These are phyloP conservation scores for Beta vulgaris DNA, from an alignment of 148 eudicot species.

Conservation along the genomic window DNA sequence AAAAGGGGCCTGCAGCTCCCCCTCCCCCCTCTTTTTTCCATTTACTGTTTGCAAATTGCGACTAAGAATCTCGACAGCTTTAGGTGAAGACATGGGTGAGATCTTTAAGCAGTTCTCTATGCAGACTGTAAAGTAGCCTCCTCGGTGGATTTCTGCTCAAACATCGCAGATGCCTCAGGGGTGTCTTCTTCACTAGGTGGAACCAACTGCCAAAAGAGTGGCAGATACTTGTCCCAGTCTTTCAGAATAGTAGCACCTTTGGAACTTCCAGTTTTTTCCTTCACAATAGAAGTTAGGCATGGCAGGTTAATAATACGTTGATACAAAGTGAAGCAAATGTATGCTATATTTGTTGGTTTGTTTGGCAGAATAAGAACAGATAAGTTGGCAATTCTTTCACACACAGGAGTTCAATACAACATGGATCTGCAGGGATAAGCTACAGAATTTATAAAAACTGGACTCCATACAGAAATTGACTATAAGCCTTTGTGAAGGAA, in stretches of 20 bases:
- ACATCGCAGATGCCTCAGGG: slow-evolving; percentile 91
- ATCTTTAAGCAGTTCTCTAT: background rate
- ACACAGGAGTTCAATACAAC: no score
- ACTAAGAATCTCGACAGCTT: slow-evolving; percentile 9
- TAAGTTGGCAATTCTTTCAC: background rate
- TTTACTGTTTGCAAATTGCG: background rate
- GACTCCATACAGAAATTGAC: no score
- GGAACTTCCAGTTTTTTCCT: slow-evolving; percentile 96
- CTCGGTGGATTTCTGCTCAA: slow-evolving; percentile 47
- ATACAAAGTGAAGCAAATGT: background rate
- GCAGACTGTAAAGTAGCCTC: slow-evolving; percentile 72
- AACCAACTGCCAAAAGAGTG: slow-evolving; percentile 94
- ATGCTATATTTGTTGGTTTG: background rate
- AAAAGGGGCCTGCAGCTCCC: slow-evolving; percentile 15
- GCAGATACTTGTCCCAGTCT: slow-evolving; percentile 91
- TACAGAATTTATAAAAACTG: no score
- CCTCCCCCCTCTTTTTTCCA: background rate
- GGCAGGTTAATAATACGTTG: background rate
- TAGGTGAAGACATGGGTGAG: slow-evolving; percentile 3
- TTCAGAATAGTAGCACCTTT: slow-evolving; percentile 82
- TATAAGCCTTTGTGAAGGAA: no score
- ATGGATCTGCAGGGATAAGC: no score
- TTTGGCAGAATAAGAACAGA: background rate
- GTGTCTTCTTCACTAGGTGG: slow-evolving; percentile 99
- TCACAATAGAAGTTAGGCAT: slow-evolving; percentile 11